Evolutionary conservation across 306 rosid species (phyloP), one percentile per base, ranked within the genome.

Genomic region (Nissolia schottii): DNA sequence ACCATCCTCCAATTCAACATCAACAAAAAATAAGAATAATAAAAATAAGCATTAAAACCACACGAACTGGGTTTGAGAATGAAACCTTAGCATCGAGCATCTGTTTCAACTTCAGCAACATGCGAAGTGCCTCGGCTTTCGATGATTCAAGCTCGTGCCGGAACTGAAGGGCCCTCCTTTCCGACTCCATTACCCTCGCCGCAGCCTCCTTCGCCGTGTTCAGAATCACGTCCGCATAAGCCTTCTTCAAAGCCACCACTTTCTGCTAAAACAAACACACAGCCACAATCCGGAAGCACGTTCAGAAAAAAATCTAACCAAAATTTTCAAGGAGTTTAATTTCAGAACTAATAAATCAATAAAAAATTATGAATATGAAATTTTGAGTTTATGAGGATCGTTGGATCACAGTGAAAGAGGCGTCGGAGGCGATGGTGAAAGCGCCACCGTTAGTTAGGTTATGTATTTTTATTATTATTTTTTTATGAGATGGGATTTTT

Each of bases 131-230:
- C 54, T 92, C 91, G 2, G 81, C 84, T 59, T 84, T 89, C 5
- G 85, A 38, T 0, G 80, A 55, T 45, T 19, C 61, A 23, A 92
- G 91, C 69, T 92, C 88, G 41, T 49, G 81, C 67, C 74, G 86
- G 58, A 71, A 85, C 40, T 75, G 61, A 48, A 80, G 62, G 41
- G 87, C 83, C 50, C 82, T 87, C 23, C 75, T 22, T 74, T 92
- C 91, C 24, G 97, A 83, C 28, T 62, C 85, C 96, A 92, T 77
- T 64, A 89, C 78, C 54, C 96, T 63, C 24, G 81, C 81, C 18
- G 97, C 97, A 35, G 96, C 89, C 76, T 92, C 97, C 65, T 89
- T 89, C 58, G 84, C 90, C 27, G 96, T 85, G 81, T 92, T 92
- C 67, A 92, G 79, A 63, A 89, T 89, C 38, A 89, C 84, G 0